Base-by-base conservation (phyloP, 2,329 filamentous ascomycete genomes). In the Plenodomus lindquistii region DNA sequence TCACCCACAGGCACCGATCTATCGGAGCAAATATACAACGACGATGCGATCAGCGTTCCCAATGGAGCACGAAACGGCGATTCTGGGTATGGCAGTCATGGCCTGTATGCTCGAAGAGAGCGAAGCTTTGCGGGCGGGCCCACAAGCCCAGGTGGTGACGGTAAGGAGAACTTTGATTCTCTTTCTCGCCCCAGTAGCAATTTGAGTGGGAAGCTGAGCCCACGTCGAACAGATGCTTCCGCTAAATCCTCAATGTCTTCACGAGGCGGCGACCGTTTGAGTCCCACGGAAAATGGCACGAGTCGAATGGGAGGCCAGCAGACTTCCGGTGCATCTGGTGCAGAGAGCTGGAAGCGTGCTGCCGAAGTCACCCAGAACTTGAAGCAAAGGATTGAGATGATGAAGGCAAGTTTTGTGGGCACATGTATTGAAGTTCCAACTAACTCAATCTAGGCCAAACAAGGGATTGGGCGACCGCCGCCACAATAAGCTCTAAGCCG, bases 331-430 rank as follows among this genome's bases (percentile, higher is more conserved):
- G 74, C 71, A 43, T 50, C 70, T 57, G 60, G 73, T 60, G 74
- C 71, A 44, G 94, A 99, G 76, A 97, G 92, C 70, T 99, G 94
- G 94, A 95, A 92, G 77, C 82, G 94, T 60, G 94, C 94, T 16
- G 94, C 94, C 2, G 94, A 99, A 77, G 94, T 99, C 48, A 99
- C 94, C 45, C 97, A 92, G 73, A 94, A 97, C 72, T 74, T 99
- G 66, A 99, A 97, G 78, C 91, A 93, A 43, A 85, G 94, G 70
- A 99, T 99, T 73, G 94, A 97, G 78, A 89, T 94, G 79, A 99
- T 99, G 94, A 99, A 97, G 81, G 84, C 82, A 64, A 56, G 77
- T 31, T 15, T 31, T 8, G 36, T 34, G 10, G 68, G 47, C 19
- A 5, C 13, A n/a, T 8, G 5, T 2, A 9, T 15, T n/a, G 11